Conservation (phyloP, 106 monocot genomes). For the Acanthochlamys bracteata region DNA sequence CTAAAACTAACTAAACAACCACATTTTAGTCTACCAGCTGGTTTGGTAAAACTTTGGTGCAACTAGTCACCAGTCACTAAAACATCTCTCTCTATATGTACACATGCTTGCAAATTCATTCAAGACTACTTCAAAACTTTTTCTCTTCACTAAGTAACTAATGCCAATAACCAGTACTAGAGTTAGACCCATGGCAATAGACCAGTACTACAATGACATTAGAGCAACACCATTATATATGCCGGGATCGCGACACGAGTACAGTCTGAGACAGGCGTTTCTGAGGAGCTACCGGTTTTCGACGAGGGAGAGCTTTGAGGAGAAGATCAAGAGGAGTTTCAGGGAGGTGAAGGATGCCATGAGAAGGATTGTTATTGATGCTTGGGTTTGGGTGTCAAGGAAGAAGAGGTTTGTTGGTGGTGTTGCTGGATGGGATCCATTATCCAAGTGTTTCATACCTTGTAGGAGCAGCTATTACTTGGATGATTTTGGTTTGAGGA, state of each 20-base stretch:
- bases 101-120: not conserved
- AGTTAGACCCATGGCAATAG: not conserved
- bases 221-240: not conserved
- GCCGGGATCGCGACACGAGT: not conserved
- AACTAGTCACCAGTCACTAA: conserved; percentile 5
- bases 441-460: not conserved
- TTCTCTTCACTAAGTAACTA: too few relatives aligned
- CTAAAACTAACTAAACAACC: not conserved
- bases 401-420: not conserved
- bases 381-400: not conserved
- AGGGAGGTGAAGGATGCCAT: not conserved
- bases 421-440: not conserved
- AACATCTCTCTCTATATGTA: not conserved
- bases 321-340: not conserved
- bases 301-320: not conserved
- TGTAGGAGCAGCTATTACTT: not conserved
- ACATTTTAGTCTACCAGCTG: not conserved
- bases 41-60: conserved; percentile 1
- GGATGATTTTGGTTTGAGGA: not conserved
- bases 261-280: not conserved
- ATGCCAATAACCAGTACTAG: not conserved
- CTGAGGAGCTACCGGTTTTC: conserved; percentile 4
- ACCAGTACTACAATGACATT: too few relatives aligned
- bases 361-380: not conserved
- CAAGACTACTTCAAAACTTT: not conserved